These are phyloP conservation scores for Cadophora sp. DNA, from an alignment of 2,329 filamentous ascomycete genomes.

Conservation along the genomic window DNA sequence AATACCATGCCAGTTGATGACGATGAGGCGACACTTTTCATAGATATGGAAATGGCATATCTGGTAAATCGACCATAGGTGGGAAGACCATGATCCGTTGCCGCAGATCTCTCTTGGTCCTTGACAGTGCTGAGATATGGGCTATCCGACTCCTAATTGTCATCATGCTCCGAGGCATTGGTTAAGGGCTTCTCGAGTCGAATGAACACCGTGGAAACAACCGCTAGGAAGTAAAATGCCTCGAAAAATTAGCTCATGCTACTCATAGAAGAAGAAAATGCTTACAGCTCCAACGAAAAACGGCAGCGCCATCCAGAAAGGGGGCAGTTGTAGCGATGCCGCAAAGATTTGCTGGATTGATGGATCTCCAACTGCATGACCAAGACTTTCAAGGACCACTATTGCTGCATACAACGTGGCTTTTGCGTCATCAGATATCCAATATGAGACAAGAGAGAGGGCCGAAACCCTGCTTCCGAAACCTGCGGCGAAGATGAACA, in stretches of 20 bases:
- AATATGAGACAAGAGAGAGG: slow-evolving; percentile 40
- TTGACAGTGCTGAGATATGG: background rate
- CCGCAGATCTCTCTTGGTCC: background rate
- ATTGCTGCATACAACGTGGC: slow-evolving; percentile 41
- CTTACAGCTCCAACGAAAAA: slow-evolving; percentile 44
- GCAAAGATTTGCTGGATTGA: slow-evolving; percentile 42
- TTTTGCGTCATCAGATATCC: slow-evolving; percentile 37
- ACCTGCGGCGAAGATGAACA: slow-evolving; percentile 41
- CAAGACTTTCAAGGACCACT: slow-evolving; percentile 42
- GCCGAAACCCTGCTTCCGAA: slow-evolving; percentile 43
- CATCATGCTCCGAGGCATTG: background rate
- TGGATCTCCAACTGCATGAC: slow-evolving; percentile 42
- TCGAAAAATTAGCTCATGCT: background rate
- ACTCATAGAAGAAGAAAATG: background rate
- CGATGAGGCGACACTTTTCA: slow-evolving; percentile 6
- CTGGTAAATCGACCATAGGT: background rate
- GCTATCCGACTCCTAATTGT: background rate
- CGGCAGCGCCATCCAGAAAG: slow-evolving; percentile 39
- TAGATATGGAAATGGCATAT: background rate
- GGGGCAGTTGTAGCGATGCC: slow-evolving; percentile 31
- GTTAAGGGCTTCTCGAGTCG: background rate
- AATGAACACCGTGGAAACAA: background rate
- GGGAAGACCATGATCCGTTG: background rate
- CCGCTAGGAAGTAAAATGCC: slow-evolving; percentile 4
- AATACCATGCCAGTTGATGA: slow-evolving; percentile 16